A percentile compares a stretch with the other conserved stretches of the same genome.
These are phyloP conservation scores for Sinapis alba DNA, from an alignment of 441 rosid species.

Conservation along the genomic window DNA sequence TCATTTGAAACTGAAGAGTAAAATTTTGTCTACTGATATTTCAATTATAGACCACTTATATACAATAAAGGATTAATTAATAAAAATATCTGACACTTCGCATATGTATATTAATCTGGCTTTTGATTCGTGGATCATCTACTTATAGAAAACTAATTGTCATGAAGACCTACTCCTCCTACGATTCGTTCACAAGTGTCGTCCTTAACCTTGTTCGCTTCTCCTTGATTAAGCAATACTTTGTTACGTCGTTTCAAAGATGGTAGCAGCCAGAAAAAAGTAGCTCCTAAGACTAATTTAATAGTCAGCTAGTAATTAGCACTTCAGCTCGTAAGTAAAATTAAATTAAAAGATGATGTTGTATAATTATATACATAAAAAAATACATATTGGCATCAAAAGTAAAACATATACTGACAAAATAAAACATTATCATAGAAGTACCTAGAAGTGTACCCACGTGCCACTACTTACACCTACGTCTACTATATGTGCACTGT, in stretches of 20 bases:
- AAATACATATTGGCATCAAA: not conserved
- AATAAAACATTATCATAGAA: slow-evolving; percentile 14
- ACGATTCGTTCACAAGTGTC: not conserved
- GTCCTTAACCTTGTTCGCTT: not conserved
- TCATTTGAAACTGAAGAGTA: not conserved
- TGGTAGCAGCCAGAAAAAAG: not conserved
- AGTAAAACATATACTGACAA: slow-evolving; percentile 6
- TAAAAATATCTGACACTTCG: not conserved
- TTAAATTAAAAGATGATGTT: not conserved
- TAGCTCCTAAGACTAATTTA: slow-evolving; percentile 5
- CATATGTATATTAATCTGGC: not conserved
- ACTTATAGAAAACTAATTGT: not conserved
- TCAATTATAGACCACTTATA: not conserved
- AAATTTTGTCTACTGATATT: not conserved
- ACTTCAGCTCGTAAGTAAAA: not conserved
- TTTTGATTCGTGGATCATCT: not conserved
- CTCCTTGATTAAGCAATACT: not conserved
- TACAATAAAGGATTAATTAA: not conserved
- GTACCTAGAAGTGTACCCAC: slow-evolving; percentile 34
- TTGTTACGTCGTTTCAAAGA: slow-evolving; percentile 11
- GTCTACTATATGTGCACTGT: slow-evolving; percentile 12
- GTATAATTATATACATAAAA: not conserved
- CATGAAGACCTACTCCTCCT: not conserved
- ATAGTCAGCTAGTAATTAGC: not conserved
- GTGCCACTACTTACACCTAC: slow-evolving; percentile 32